Evolutionary conservation across 1,139 yeast species (phyloP).

Genomic region (Candida neerlandica): DNA sequence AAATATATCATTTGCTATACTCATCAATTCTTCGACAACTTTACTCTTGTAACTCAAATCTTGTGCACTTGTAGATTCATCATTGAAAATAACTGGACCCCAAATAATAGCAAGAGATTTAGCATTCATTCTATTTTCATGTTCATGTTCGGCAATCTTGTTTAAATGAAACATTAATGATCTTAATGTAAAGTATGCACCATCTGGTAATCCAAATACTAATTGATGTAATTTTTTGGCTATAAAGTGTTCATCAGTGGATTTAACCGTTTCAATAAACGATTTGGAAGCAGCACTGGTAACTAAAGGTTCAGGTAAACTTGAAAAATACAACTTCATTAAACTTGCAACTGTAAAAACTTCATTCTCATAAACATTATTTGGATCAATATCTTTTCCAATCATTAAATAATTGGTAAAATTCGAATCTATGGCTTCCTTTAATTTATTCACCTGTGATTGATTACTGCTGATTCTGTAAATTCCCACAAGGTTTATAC

Average conservation of each 20-base stretch:
- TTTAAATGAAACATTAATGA: slow-evolving; percentile 83
- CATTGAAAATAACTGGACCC: slow-evolving; percentile 87
- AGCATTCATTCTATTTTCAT: slow-evolving; percentile 75
- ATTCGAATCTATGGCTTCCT: slow-evolving; percentile 73
- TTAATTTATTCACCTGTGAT: slow-evolving; percentile 70
- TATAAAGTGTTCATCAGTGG: slow-evolving; percentile 51
- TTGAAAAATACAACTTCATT: slow-evolving; percentile 65
- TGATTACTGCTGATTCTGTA: slow-evolving; percentile 85
- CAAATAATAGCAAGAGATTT: slow-evolving; percentile 84
- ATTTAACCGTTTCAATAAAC: slow-evolving; percentile 73
- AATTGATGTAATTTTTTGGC: slow-evolving; percentile 82
- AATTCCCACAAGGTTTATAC: slow-evolving; percentile 84
- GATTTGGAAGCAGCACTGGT: slow-evolving; percentile 58
- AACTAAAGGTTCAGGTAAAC: slow-evolving; percentile 70
- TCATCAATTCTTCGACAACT: slow-evolving; percentile 80
- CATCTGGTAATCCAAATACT: slow-evolving; percentile 89
- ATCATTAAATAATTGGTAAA: slow-evolving; percentile 61
- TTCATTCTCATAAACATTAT: slow-evolving; percentile 64
- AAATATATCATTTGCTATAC: slow-evolving; percentile 84
- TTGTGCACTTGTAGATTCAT: slow-evolving; percentile 64
- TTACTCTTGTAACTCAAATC: slow-evolving; percentile 82
- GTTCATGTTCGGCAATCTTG: slow-evolving; percentile 66
- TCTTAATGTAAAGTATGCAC: slow-evolving; percentile 89
- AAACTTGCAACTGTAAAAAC: slow-evolving; percentile 74
- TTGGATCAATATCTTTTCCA: slow-evolving; percentile 46